Percentiles rank a stretch among this genome's conserved stretches.
Evolutionary conservation across 805 yeast genomes (phyloP).

Genomic region (Ogataea haglerorum): DNA sequence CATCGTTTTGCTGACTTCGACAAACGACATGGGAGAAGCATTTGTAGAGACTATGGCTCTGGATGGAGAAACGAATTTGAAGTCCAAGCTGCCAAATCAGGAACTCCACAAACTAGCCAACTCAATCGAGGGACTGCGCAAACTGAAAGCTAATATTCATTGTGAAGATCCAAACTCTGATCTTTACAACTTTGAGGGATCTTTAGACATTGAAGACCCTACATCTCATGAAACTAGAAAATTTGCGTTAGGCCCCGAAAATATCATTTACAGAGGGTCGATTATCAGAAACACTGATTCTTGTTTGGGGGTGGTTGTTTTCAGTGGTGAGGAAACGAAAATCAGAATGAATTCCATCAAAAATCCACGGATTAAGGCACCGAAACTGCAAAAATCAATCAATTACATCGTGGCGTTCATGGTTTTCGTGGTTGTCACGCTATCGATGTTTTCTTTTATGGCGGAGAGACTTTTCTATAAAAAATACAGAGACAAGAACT

Average conservation of each 20-base stretch:
- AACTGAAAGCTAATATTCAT: conserved; percentile 51
- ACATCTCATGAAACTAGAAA: conserved; percentile 31
- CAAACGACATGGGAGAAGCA: conserved; percentile 59
- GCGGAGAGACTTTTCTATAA: conserved; percentile 60
- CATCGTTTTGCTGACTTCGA: conserved; percentile 65
- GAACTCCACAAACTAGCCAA: conserved; percentile 53
- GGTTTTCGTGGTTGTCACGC: conserved; percentile 73
- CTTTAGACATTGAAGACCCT: conserved; percentile 38
- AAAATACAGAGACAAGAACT: conserved; percentile 42
- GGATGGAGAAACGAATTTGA: conserved; percentile 95
- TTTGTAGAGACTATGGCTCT: conserved; percentile 94
- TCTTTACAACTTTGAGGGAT: conserved; percentile 88
- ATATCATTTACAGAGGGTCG: conserved; percentile 88
- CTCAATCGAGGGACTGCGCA: conserved; percentile 48
- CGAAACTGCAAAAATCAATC: conserved; percentile 79
- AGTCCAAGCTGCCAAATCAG: conserved; percentile 64
- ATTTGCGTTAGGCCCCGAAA: conserved; percentile 71
- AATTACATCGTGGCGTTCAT: conserved; percentile 81
- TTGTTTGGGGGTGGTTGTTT: conserved; percentile 76
- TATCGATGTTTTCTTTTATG: conserved; percentile 79
- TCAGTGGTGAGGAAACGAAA: conserved; percentile 94
- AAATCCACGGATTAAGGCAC: conserved; percentile 89
- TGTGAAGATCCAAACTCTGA: conserved; percentile 92
- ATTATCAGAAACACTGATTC: conserved; percentile 78
- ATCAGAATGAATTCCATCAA: conserved; percentile 92